A percentile compares a stretch with the other conserved stretches of the same genome.
phyloP scores from a whole-genome alignment of 257 asterid species.

The Ilex aquifolium region DNA sequence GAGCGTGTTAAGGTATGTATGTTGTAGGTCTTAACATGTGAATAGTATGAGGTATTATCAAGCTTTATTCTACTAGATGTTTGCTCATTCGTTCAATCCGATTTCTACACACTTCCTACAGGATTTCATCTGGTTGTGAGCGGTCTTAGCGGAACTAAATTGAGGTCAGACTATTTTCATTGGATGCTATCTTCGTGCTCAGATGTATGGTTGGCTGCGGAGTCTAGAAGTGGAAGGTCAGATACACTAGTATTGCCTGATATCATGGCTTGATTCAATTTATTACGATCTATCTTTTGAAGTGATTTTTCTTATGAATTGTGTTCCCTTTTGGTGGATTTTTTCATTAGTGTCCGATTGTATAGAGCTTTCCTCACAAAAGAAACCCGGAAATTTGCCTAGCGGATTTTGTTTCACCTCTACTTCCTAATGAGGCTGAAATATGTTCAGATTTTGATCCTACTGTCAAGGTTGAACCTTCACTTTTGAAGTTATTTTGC shows the following conservation, averaged over 20 bases:
- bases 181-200: background rate
- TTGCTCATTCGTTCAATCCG: too few species aligned
- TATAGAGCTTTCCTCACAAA: too few species aligned
- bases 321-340: too few species aligned
- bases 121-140: too few species aligned
- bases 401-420: constrained; percentile 98
- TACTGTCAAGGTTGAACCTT: constrained; percentile 78
- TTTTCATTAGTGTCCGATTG: too few species aligned
- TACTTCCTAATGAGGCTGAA: constrained; percentile 96
- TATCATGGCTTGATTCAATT: too few species aligned
- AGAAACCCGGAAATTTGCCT: constrained; percentile 36
- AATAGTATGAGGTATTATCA: background rate
- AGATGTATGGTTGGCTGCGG: background rate
- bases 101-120: too few species aligned
- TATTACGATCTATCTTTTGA: too few species aligned
- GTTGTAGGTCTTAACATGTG: background rate
- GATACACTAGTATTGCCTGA: too few species aligned
- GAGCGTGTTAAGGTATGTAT: background rate
- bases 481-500: constrained; percentile 90
- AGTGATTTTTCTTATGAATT: too few species aligned
- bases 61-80: too few species aligned
- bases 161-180: background rate
- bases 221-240: background rate
- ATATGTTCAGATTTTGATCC: constrained; percentile 98
- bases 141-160: background rate